These are phyloP conservation scores for Umbilicus rupestris DNA, from an alignment of 164 flowering plant genomes.

Conservation along the genomic window DNA sequence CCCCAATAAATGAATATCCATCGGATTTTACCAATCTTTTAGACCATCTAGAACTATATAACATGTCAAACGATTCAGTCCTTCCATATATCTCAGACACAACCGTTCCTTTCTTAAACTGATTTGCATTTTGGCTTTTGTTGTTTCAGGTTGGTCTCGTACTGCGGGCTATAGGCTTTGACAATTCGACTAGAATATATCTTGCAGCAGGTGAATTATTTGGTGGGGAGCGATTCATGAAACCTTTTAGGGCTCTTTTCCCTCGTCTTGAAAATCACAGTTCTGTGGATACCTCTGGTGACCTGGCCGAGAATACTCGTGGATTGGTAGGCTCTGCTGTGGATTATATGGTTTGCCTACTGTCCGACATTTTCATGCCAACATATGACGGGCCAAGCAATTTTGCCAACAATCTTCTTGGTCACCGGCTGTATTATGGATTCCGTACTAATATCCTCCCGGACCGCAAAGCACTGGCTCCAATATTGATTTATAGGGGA, in stretches of 20 bases:
- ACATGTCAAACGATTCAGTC: neutral
- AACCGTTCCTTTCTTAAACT: neutral
- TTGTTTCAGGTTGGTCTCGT: constrained; percentile 82
- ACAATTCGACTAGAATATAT: constrained; percentile 82
- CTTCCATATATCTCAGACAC: too few species aligned
- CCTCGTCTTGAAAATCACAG: constrained; percentile 86
- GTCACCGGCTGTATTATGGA: constrained; percentile 92
- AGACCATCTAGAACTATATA: neutral
- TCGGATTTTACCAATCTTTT: too few species aligned
- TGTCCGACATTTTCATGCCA: constrained; percentile 91
- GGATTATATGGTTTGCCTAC: constrained; percentile 98
- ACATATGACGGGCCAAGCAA: constrained; percentile 99
- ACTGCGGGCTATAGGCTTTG: constrained; percentile 76
- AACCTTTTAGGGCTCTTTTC: constrained; percentile 68
- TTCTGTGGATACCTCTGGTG: constrained; percentile 59
- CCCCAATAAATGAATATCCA: too few species aligned
- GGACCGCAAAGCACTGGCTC: constrained; percentile 86
- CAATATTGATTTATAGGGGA: constrained; percentile 66
- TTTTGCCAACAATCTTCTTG: constrained; percentile 94
- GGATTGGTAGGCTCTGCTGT: constrained; percentile 93
- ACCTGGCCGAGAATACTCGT: constrained; percentile 43
- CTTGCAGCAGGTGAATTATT: constrained; percentile 94
- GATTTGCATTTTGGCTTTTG: neutral
- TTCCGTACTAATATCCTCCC: constrained; percentile 82
- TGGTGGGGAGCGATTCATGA: constrained; percentile 94